phyloP scores from a whole-genome alignment of 2,329 filamentous ascomycete species.

The Exophiala sideris region DNA sequence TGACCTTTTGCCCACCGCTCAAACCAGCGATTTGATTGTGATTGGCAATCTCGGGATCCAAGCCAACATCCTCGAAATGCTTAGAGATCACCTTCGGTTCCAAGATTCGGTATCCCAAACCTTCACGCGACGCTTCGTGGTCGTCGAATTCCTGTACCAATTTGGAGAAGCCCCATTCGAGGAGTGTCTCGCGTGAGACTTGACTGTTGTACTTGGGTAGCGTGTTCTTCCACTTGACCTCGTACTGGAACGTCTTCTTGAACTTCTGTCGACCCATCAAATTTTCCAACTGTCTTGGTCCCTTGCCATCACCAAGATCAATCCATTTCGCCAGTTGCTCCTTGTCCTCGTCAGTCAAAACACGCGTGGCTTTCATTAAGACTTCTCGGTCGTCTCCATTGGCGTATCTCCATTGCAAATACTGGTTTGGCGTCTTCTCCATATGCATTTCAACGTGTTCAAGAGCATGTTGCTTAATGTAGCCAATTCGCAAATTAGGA shows the following conservation, averaged over 20 bases:
- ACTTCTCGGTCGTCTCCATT: constrained; percentile 97
- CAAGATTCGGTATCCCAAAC: constrained; percentile 90
- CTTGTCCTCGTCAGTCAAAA: constrained; percentile 79
- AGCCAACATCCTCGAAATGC: constrained; percentile 94
- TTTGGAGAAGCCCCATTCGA: constrained; percentile 84
- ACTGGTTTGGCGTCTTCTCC: constrained; percentile 98
- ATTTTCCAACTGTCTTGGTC: constrained; percentile 72
- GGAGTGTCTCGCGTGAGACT: constrained; percentile 87
- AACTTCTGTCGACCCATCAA: constrained; percentile 96
- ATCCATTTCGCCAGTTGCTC: constrained; percentile 88
- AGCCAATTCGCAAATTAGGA: constrained; percentile 95
- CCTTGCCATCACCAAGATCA: constrained; percentile 78
- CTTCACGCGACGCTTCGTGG: constrained; percentile 96
- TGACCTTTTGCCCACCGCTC: constrained; percentile 97
- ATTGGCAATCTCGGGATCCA: constrained; percentile 97
- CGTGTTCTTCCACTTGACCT: constrained; percentile 74
- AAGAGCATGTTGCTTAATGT: constrained; percentile 98
- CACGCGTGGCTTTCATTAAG: constrained; percentile 93
- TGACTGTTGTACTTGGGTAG: constrained; percentile 91
- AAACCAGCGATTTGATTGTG: constrained; percentile 97
- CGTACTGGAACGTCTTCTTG: constrained; percentile 70
- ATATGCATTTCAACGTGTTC: constrained; percentile 99
- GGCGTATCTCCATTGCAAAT: constrained; percentile 96
- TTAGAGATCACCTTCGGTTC: constrained; percentile 92
- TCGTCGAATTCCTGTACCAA: constrained; percentile 97